A percentile compares a stretch with the other conserved stretches of the same genome.
These are phyloP conservation scores for Claviceps sorghi DNA, from an alignment of 2,329 filamentous ascomycete genomes.

Conservation along the genomic window DNA sequence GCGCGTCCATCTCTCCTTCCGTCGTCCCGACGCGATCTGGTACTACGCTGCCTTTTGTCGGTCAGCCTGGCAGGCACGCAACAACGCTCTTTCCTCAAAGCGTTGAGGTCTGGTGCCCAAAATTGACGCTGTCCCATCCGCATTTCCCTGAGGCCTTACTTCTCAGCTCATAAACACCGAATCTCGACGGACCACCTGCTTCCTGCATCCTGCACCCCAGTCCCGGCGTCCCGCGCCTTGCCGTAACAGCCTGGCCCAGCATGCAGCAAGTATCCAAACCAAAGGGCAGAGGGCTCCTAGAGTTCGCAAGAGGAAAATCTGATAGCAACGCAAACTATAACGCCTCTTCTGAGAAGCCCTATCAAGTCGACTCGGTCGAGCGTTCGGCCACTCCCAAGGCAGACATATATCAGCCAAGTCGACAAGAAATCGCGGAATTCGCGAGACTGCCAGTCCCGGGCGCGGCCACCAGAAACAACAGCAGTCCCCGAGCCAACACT, in stretches of 20 bases:
- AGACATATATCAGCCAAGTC: conserved; percentile 9
- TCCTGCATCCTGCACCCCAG: neutral
- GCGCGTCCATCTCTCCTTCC: neutral
- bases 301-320: conserved; percentile 17
- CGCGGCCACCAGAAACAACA: conserved; percentile 8
- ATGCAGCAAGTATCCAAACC: conserved; percentile 20
- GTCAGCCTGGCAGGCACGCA: neutral
- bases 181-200: neutral
- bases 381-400: conserved; percentile 9
- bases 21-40: neutral
- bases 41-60: neutral
- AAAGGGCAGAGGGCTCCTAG: conserved; percentile 17
- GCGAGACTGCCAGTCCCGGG: conserved; percentile 23
- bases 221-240: neutral
- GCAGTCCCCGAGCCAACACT: conserved; percentile 1
- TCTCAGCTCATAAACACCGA: neutral
- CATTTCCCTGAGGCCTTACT: neutral
- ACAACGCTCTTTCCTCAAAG: neutral
- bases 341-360: conserved; percentile 7
- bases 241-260: neutral
- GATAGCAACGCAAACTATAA: conserved; percentile 12
- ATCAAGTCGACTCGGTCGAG: conserved; percentile 8
- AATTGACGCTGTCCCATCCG: neutral
- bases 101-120: neutral
- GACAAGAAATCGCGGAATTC: conserved; percentile 18